Evolutionary conservation across 805 yeast species (phyloP).

Genomic region (Metschnikowia henanensis): DNA sequence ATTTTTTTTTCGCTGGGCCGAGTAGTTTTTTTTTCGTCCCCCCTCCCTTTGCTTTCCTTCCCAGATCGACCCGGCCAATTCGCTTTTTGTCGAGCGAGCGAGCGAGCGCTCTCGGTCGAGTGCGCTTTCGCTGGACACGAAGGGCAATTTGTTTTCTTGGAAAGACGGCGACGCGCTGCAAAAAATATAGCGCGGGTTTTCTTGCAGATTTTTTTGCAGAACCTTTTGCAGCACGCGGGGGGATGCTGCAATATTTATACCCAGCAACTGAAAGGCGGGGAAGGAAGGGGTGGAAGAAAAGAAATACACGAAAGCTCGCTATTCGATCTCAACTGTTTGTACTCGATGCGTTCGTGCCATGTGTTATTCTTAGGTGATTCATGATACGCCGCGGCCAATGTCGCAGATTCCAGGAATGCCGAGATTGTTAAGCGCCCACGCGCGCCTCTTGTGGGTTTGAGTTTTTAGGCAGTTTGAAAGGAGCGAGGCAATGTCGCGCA

Average conservation of each 20-base stretch:
- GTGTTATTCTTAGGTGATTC: no score
- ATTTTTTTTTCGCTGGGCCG: constrained; percentile 15
- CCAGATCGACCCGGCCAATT: constrained; percentile 12
- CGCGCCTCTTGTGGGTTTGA: neutral
- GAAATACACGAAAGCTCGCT: no score
- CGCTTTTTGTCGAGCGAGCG: constrained; percentile 18
- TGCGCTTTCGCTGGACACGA: constrained; percentile 13
- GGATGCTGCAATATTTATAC: neutral
- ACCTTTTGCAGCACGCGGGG: neutral
- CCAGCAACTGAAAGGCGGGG: neutral
- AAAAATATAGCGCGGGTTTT: neutral
- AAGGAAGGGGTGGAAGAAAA: neutral
- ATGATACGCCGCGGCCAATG: neutral
- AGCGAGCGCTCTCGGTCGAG: constrained; percentile 18
- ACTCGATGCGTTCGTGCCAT: no score
- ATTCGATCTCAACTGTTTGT: no score
- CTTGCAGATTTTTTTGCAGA: no score
- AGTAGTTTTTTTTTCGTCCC: constrained; percentile 13
- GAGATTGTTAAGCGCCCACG: neutral
- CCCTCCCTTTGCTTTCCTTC: constrained; percentile 17
- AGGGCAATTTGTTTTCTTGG: constrained; percentile 1
- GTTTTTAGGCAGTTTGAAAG: no score
- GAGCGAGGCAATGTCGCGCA: no score
- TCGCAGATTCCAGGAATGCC: constrained; percentile 2
- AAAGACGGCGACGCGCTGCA: constrained; percentile 8